Evolutionary conservation across 352 stramenopile genomes (phyloP), one percentile per base, ranked within the genome.

Genomic region (Aphanomyces stellatus): DNA sequence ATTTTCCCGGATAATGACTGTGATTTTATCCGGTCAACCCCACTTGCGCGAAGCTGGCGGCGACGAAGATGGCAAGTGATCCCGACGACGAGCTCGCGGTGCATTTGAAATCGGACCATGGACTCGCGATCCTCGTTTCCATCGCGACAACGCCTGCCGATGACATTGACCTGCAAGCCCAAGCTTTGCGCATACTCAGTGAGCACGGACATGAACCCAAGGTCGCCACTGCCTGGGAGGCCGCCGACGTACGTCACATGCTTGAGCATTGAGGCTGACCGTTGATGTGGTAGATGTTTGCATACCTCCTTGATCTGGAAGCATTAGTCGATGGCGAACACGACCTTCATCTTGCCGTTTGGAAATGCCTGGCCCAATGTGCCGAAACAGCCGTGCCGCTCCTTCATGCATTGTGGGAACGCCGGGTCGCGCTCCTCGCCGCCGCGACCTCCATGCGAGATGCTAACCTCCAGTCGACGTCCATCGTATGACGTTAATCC

Each of bases 331-430:
- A 67, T 46, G 41, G 19, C 11, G 49, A 67, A 6, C 17, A 55
- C 5, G 60, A 60, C 27, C 34, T 67, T 7, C 60, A 67, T 33
- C 34, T 67, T 49, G n/a, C 42, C 6, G 28, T 67, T 19, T 67
- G 60, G 60, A 22, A 41, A 24, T 67, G 41, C 28, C 48, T 67
- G 19, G 28, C 41, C 19, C 19, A 31, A 22, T 59, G 41, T 22
- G 60, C 60, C 30, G 30, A 59, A 40, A 46, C 31, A 4, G 46
- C 11, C 10, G 25, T 25, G 8, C 25, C 31, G 24, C 28, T 67
- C 19, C 11, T 37, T 11, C 30, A 27, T 1, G 4, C 13, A 40
- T 28, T 67, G 1, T 67, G 60, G 60, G 24, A 37, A 4, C 2
- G 15, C 11, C 43, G 49, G 15, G n/a, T 13, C 8, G 3, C 4